Evolutionary conservation across 352 stramenopile species (phyloP).

Genomic region (Blastocystis sp.): DNA sequence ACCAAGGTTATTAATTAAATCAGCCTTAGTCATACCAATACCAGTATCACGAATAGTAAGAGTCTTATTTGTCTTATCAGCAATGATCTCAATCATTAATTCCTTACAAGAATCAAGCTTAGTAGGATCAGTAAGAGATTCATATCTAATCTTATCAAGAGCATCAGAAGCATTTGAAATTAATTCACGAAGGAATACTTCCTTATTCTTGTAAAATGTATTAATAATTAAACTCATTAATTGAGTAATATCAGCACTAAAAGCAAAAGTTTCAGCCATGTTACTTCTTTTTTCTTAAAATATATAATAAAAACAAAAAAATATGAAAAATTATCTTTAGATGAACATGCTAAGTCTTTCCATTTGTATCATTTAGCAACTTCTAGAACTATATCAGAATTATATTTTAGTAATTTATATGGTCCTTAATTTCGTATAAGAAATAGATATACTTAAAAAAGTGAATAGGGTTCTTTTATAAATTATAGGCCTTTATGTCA

Average conservation of each 20-base stretch:
- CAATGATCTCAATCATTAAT: conserved; percentile 92
- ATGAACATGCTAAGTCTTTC: too few species aligned
- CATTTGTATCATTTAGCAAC: not conserved
- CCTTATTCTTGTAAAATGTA: conserved; percentile 98
- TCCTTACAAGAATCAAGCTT: conserved; percentile 85
- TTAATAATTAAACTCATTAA: conserved; percentile 89
- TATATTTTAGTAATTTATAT: not conserved
- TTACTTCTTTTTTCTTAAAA: conserved; percentile 40
- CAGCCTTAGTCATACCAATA: conserved; percentile 97
- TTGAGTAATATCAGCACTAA: conserved; percentile 98
- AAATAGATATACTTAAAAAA: not conserved
- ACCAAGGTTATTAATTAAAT: conserved; percentile 97
- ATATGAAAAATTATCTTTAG: conserved; percentile 3
- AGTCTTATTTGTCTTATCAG: conserved; percentile 96
- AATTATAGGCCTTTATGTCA: too few species aligned
- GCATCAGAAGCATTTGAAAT: conserved; percentile 86
- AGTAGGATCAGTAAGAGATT: conserved; percentile 76
- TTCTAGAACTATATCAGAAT: not conserved
- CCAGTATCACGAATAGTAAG: conserved; percentile 91
- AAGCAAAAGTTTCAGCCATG: conserved; percentile 90
- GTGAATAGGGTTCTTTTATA: conserved; percentile 13
- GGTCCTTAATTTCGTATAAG: not conserved
- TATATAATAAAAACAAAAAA: conserved; percentile 25
- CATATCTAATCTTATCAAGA: conserved; percentile 87
- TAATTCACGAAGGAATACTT: conserved; percentile 76